Evolutionary conservation across 1,139 yeast species (phyloP).

Genomic region (Saccharomyces pastorianus): DNA sequence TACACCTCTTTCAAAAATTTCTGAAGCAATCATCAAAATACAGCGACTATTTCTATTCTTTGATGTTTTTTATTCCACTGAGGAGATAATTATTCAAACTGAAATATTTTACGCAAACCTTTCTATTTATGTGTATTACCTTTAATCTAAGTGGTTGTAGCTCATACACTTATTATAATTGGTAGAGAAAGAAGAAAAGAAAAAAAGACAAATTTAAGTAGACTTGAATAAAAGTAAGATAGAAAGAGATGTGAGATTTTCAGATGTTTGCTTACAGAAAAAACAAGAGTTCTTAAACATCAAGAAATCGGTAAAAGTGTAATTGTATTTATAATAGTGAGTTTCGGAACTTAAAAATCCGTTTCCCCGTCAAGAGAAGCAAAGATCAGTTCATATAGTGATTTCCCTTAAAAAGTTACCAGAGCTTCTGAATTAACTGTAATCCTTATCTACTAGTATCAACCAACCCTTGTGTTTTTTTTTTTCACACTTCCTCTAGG

Average conservation of each 20-base stretch:
- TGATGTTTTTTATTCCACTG: neutral
- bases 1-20: conserved; percentile 22
- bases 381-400: neutral
- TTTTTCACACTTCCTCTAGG: neutral
- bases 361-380: neutral
- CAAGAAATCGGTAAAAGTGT: neutral
- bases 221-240: neutral
- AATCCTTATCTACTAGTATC: neutral
- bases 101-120: neutral
- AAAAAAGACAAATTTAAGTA: neutral
- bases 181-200: neutral
- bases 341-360: neutral
- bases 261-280: neutral
- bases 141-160: neutral
- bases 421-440: neutral
- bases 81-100: neutral
- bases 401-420: neutral
- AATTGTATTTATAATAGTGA: neutral
- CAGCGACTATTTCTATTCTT: neutral
- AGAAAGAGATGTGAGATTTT: neutral
- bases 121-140: neutral
- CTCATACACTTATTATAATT: neutral
- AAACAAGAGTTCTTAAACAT: neutral
- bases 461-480: neutral
- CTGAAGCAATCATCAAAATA: neutral